Conservation (phyloP, 495 filamentous ascomycete genomes). For the Ramalina intermedia region DNA sequence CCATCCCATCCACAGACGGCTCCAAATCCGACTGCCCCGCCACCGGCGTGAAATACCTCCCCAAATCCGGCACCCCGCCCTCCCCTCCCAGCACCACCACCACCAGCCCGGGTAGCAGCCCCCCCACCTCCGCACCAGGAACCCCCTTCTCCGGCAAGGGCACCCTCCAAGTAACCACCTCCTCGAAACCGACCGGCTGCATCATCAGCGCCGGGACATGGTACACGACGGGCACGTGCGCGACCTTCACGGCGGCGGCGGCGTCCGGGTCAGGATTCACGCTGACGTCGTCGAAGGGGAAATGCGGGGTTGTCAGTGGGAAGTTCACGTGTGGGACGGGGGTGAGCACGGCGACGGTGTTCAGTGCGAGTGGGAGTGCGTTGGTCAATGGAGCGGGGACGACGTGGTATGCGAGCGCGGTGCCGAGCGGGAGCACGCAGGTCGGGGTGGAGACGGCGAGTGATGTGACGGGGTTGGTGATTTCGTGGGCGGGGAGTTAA, state of each 20-base stretch:
- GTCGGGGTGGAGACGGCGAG: conserved; percentile 20
- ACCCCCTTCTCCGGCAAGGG: conserved; percentile 41
- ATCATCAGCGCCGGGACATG: conserved; percentile 56
- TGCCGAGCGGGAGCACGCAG: conserved; percentile 37
- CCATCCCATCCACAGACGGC: conserved; percentile 29
- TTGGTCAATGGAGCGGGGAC: conserved; percentile 33
- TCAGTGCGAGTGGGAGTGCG: conserved; percentile 28
- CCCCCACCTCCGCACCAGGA: conserved; percentile 29
- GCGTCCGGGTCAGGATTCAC: conserved; percentile 33
- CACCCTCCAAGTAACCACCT: conserved; percentile 40
- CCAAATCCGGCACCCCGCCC: conserved; percentile 33
- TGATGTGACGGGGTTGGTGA: conserved; percentile 17
- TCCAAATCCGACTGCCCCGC: conserved; percentile 46
- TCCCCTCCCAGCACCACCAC: conserved; percentile 19
- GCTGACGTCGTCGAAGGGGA: conserved; percentile 43
- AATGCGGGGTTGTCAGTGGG: conserved; percentile 34
- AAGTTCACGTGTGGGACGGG: conserved; percentile 36
- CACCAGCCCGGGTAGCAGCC: conserved; percentile 19
- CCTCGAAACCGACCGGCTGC: conserved; percentile 43
- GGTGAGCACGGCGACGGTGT: conserved; percentile 28
- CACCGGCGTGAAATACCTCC: conserved; percentile 49
- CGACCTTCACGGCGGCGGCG: conserved; percentile 34
- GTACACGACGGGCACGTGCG: conserved; percentile 56
- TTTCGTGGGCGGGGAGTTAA: conserved; percentile 16
- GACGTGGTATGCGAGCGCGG: conserved; percentile 42